Evolutionary conservation across 768 basidiomycete genomes (phyloP), one percentile per base, ranked within the genome.

Genomic region (Boletellus ananas): DNA sequence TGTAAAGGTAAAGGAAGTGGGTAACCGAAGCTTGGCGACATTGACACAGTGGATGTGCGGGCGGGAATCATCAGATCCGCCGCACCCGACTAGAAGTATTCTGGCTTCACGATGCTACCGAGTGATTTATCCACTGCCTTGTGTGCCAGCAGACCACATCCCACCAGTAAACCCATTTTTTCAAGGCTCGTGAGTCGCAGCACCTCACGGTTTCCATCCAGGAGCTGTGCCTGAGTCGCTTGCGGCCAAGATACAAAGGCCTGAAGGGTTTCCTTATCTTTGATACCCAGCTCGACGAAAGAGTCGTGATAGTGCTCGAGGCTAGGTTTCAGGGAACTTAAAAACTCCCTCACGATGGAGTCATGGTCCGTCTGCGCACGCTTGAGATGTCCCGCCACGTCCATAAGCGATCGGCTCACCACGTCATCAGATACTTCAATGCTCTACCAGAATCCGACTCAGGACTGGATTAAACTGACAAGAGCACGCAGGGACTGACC

Each of bases 211-310:
- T 34, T 39, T 12, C 57, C 56, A 16, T 57, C 47, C 18, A 69
- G 34, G 40, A 62, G 61, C 25, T 53, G 43, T 2, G 44, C n/a
- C 34, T 58, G 62, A 1, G 31, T 27, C 4, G 9, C 35, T 25
- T 51, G 53, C 6, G 58, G 56, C 63, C 65, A 67, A 14, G 50
- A 50, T 16, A 63, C n/a, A 46, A 69, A 61, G 25, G 51, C 58
- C 12, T 42, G 39, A 34, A 66, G 50, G 6, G 57, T 62, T 37
- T 43, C 36, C 50, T 48, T 33, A 25, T 64, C 56, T 37, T 57
- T 56, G 43, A 68, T 40, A 21, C 65, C 66, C 41, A 67, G 38
- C 42, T 38, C 17, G 5, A 39, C 21, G 31, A 69, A 63, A 11
- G 50, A 56, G 43, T 55, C 49, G 6, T 58, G 25, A 34, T 49